These are phyloP conservation scores for Starmerella lactis-condensi DNA, from an alignment of 805 yeast genomes.

Conservation along the genomic window DNA sequence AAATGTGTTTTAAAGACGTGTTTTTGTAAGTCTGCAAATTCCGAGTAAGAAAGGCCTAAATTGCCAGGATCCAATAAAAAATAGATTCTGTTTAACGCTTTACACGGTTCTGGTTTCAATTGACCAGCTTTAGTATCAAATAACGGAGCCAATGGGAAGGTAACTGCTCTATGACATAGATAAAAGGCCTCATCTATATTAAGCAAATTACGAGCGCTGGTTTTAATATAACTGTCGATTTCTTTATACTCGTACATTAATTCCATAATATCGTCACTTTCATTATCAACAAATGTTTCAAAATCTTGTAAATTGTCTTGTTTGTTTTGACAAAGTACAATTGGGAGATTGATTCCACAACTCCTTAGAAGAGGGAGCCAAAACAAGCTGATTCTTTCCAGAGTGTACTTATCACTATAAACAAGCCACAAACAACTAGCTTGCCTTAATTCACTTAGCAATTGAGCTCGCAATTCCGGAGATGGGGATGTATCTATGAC, in stretches of 20 bases:
- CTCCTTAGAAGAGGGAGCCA: constrained; percentile 92
- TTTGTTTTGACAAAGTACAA: constrained; percentile 78
- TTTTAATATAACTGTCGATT: constrained; percentile 75
- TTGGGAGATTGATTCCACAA: constrained; percentile 81
- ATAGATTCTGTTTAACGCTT: constrained; percentile 66
- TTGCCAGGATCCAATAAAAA: constrained; percentile 66
- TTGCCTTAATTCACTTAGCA: constrained; percentile 57
- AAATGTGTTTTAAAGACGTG: constrained; percentile 52
- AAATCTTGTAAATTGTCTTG: constrained; percentile 20
- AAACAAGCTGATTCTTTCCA: constrained; percentile 73
- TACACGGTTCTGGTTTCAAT: constrained; percentile 55
- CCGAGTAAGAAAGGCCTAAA: constrained; percentile 51
- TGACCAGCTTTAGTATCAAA: constrained; percentile 80
- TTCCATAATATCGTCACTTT: constrained; percentile 67
- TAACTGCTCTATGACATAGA: constrained; percentile 79
- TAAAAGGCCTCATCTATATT: constrained; percentile 87
- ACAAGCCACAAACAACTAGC: constrained; percentile 93
- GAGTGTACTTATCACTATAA: constrained; percentile 83
- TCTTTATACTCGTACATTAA: constrained; percentile 80
- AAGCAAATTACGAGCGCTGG: constrained; percentile 66
- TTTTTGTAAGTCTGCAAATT: constrained; percentile 48
- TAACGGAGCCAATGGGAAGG: constrained; percentile 81
- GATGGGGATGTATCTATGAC: constrained; percentile 55
- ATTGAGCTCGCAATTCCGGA: constrained; percentile 37
- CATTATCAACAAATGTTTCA: constrained; percentile 23